Percentiles rank a stretch among this genome's conserved stretches.
Conservation (phyloP, 2,329 filamentous ascomycete species). For the Alternaria sp. region DNA sequence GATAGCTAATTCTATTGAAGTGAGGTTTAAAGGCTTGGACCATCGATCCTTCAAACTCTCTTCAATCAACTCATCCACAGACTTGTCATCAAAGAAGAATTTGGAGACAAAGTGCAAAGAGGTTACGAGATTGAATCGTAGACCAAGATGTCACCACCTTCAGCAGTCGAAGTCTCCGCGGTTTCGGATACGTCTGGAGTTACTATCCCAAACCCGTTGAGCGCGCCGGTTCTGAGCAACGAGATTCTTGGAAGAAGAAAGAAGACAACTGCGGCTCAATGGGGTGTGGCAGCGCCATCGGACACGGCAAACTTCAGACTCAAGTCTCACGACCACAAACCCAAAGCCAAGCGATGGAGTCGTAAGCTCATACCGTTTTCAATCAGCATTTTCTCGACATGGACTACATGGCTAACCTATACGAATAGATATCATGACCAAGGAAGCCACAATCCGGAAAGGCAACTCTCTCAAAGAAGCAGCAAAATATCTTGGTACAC, state of each 20-base stretch:
- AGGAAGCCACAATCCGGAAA: conserved; percentile 62
- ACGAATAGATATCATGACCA: conserved; percentile 49
- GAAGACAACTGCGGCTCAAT: conserved; percentile 73
- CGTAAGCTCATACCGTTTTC: conserved; percentile 62
- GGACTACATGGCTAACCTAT: neutral
- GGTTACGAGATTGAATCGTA: neutral
- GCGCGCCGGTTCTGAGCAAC: conserved; percentile 59
- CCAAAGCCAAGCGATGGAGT: conserved; percentile 83
- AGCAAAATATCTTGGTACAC: conserved; percentile 77
- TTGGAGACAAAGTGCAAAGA: neutral
- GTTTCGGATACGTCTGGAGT: conserved; percentile 57
- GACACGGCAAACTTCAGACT: conserved; percentile 83
- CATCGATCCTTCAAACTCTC: neutral
- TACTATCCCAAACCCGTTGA: conserved; percentile 60
- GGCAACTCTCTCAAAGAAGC: conserved; percentile 78
- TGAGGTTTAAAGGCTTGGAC: conserved; percentile 5
- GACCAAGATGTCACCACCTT: conserved; percentile 37
- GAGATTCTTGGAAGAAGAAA: conserved; percentile 71
- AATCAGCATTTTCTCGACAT: neutral
- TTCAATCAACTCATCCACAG: neutral
- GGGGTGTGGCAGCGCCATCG: conserved; percentile 77
- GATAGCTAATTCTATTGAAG: neutral
- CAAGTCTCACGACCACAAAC: conserved; percentile 67
- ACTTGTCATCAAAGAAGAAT: neutral
- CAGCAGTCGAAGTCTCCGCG: conserved; percentile 51